Evolutionary conservation across 371 early-diverging fungal genomes (phyloP).

Genomic region (Choanephora cucurbitarum): DNA sequence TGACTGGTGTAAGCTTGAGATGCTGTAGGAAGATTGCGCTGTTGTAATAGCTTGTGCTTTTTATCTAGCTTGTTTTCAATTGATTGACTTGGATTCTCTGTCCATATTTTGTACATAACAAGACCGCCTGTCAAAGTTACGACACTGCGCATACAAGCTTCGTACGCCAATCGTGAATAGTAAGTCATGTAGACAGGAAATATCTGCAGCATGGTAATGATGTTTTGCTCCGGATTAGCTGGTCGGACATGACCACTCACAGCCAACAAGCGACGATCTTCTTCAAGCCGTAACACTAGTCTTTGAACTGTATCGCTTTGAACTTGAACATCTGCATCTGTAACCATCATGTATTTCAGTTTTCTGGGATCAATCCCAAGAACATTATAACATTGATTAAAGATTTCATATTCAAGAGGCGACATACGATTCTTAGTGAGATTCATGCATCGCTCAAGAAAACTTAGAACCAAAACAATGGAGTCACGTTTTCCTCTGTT

Average conservation of each 20-base stretch:
- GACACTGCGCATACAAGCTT: constrained; percentile 44
- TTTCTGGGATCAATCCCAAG: constrained; percentile 46
- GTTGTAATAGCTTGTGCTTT: constrained; percentile 4
- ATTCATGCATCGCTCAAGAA: constrained; percentile 52
- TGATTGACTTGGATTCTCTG: constrained; percentile 12
- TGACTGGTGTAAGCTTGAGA: constrained; percentile 4
- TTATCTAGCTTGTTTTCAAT: neutral
- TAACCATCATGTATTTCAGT: constrained; percentile 52
- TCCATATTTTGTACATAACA: constrained; percentile 52
- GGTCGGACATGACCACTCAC: constrained; percentile 53
- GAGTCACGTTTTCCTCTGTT: constrained; percentile 54
- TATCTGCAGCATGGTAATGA: constrained; percentile 52
- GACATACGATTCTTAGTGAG: constrained; percentile 41
- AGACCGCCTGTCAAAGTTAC: constrained; percentile 46
- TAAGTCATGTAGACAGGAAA: constrained; percentile 46
- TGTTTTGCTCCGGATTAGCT: constrained; percentile 48
- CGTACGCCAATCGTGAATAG: constrained; percentile 46
- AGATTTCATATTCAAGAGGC: constrained; percentile 49
- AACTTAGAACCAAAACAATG: constrained; percentile 39
- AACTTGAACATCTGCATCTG: constrained; percentile 48
- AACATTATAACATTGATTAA: constrained; percentile 48
- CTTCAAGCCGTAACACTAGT: constrained; percentile 39
- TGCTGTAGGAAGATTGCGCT: neutral
- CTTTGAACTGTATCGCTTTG: constrained; percentile 37
- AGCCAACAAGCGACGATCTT: constrained; percentile 41